Evolutionary conservation across 1,139 yeast species (phyloP).

Genomic region (Suhomyces ambrosiae): DNA sequence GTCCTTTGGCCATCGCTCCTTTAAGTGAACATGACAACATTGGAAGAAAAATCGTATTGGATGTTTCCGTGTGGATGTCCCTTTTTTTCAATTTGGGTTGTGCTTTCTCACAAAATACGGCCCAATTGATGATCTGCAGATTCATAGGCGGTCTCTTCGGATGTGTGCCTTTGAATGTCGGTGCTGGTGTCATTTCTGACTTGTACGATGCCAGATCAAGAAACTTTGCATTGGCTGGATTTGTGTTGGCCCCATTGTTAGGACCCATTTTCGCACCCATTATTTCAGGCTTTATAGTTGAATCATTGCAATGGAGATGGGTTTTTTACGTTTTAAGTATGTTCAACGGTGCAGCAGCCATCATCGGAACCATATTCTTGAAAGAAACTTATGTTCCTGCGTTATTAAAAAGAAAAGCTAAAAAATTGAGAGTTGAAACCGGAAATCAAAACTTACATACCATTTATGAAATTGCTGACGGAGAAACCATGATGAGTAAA

Average conservation of each 20-base stretch:
- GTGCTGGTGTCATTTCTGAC: slow-evolving; percentile 42
- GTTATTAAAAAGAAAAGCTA: slow-evolving; percentile 36
- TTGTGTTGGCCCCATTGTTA: slow-evolving; percentile 44
- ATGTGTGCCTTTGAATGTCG: slow-evolving; percentile 46
- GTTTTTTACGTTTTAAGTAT: slow-evolving; percentile 45
- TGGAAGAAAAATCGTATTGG: slow-evolving; percentile 45
- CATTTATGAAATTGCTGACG: slow-evolving; percentile 44
- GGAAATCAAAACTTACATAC: slow-evolving; percentile 45
- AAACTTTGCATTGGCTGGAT: slow-evolving; percentile 45
- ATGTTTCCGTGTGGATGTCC: slow-evolving; percentile 34
- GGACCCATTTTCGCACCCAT: slow-evolving; percentile 69
- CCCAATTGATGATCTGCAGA: slow-evolving; percentile 43
- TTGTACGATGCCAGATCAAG: slow-evolving; percentile 42
- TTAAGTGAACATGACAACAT: slow-evolving; percentile 45
- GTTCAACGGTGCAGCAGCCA: slow-evolving; percentile 44
- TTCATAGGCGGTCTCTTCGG: slow-evolving; percentile 44
- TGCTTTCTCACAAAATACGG: slow-evolving; percentile 41
- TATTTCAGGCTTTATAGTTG: slow-evolving; percentile 50
- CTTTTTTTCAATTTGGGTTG: slow-evolving; percentile 44
- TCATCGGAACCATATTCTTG: slow-evolving; percentile 37
- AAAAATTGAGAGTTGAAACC: slow-evolving; percentile 33
- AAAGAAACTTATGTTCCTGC: slow-evolving; percentile 47
- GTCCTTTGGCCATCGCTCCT: slow-evolving; percentile 49
- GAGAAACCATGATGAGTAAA: slow-evolving; percentile 34
- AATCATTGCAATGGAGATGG: slow-evolving; percentile 43